Percentiles rank a stretch among this genome's conserved stretches.
Conservation (phyloP, 78 protist species). For the Parvularia atlantis region DNA sequence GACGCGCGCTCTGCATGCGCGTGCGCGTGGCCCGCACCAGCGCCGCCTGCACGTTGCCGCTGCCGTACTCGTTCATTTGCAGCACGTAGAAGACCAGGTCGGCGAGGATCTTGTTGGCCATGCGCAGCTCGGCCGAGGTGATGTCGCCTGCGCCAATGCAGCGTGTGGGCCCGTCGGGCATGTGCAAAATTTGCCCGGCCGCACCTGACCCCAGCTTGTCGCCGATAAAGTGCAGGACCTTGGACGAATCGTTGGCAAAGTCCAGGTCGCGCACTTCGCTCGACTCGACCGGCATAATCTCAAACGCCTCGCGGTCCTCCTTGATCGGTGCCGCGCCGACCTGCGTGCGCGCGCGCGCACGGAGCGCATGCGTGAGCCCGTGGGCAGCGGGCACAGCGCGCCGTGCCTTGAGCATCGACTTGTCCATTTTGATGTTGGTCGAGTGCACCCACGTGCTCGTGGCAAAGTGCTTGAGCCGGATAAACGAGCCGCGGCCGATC, state of each 20-base stretch:
- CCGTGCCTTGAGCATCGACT: slow-evolving; percentile 11
- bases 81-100: slow-evolving; percentile 11
- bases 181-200: too few species aligned
- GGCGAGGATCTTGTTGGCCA: background rate
- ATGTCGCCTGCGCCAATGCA: too few species aligned
- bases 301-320: slow-evolving; percentile 22
- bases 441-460: slow-evolving; percentile 7
- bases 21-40: too few species aligned
- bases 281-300: slow-evolving; percentile 5
- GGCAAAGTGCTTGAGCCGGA: slow-evolving; percentile 14
- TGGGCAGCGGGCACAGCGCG: too few species aligned
- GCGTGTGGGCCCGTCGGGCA: too few species aligned
- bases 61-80: too few species aligned
- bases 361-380: too few species aligned
- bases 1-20: too few species aligned
- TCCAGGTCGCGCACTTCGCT: slow-evolving; percentile 21
- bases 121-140: too few species aligned
- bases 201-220: too few species aligned
- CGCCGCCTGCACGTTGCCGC: too few species aligned
- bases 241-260: slow-evolving; percentile 1
- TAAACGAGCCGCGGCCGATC: background rate
- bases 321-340: background rate
- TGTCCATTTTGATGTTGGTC: slow-evolving; percentile 1
- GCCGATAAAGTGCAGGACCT: background rate
- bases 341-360: too few species aligned